These are phyloP conservation scores for Exophiala sp. DNA, from an alignment of 2,329 filamentous ascomycete species.

Conservation along the genomic window DNA sequence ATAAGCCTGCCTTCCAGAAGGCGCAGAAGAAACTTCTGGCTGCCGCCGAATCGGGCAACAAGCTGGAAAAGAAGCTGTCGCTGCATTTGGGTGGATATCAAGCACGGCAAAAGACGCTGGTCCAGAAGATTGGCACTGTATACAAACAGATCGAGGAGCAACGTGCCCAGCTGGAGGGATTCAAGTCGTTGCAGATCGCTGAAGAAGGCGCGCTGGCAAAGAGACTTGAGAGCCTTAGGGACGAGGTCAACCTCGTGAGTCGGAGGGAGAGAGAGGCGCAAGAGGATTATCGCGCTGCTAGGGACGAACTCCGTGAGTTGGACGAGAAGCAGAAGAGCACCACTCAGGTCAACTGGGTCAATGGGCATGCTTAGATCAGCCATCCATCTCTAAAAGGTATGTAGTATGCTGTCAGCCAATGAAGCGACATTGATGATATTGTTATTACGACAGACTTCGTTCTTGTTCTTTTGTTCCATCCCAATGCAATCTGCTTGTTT, in stretches of 20 bases:
- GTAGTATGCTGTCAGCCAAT: too few relatives aligned
- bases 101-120: conserved; percentile 74
- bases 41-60: conserved; percentile 75
- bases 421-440: too few relatives aligned
- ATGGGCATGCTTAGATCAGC: conserved; percentile 12
- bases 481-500: too few relatives aligned
- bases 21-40: conserved; percentile 70
- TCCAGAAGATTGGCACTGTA: conserved; percentile 74
- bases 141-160: conserved; percentile 71
- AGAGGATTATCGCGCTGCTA: conserved; percentile 72
- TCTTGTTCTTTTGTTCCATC: too few relatives aligned
- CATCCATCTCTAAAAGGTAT: not conserved
- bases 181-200: conserved; percentile 70
- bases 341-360: conserved; percentile 3
- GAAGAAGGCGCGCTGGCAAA: conserved; percentile 73
- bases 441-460: too few relatives aligned
- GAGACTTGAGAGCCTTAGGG: conserved; percentile 69
- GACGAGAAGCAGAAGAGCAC: conserved; percentile 8
- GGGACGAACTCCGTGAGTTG: conserved; percentile 71
- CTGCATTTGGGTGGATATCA: conserved; percentile 88
- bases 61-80: conserved; percentile 88
- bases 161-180: conserved; percentile 66
- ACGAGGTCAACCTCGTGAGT: conserved; percentile 79
- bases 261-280: conserved; percentile 86
- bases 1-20: conserved; percentile 66